These are phyloP conservation scores for Termitomyces sp. DNA, from an alignment of 768 basidiomycete species.

Conservation along the genomic window DNA sequence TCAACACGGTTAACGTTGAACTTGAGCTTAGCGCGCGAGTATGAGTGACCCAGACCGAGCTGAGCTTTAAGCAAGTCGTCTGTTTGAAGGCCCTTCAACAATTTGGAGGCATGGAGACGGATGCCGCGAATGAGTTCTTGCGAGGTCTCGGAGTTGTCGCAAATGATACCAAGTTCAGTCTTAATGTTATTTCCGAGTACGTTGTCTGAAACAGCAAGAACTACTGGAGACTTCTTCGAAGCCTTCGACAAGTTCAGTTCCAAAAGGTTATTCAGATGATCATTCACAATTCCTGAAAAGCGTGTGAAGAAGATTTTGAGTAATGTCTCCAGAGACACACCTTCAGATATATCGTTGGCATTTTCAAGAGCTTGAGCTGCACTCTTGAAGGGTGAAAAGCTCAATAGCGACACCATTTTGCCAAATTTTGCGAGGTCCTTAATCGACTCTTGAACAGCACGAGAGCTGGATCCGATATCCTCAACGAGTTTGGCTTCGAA, in stretches of 20 bases:
- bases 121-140: constrained; percentile 89
- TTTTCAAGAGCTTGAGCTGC: constrained; percentile 94
- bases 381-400: constrained; percentile 91
- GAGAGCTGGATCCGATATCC: constrained; percentile 77
- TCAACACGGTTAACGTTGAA: constrained; percentile 95
- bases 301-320: not conserved
- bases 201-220: constrained; percentile 76
- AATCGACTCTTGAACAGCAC: constrained; percentile 80
- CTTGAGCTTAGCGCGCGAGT: constrained; percentile 96
- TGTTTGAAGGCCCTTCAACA: constrained; percentile 82
- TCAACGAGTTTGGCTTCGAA: constrained; percentile 86
- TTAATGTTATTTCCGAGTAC: constrained; percentile 75
- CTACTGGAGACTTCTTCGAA: constrained; percentile 61
- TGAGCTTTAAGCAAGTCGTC: constrained; percentile 91
- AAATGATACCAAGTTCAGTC: constrained; percentile 61
- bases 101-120: constrained; percentile 83
- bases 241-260: constrained; percentile 83
- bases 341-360: constrained; percentile 93
- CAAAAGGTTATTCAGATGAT: constrained; percentile 75
- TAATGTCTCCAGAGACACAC: constrained; percentile 35
- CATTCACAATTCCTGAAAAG: constrained; percentile 71
- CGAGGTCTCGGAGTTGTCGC: constrained; percentile 76
- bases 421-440: constrained; percentile 82
- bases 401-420: constrained; percentile 87
- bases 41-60: constrained; percentile 95